Conservation (phyloP, 768 basidiomycete genomes). For the Flagelloscypha sp. region DNA sequence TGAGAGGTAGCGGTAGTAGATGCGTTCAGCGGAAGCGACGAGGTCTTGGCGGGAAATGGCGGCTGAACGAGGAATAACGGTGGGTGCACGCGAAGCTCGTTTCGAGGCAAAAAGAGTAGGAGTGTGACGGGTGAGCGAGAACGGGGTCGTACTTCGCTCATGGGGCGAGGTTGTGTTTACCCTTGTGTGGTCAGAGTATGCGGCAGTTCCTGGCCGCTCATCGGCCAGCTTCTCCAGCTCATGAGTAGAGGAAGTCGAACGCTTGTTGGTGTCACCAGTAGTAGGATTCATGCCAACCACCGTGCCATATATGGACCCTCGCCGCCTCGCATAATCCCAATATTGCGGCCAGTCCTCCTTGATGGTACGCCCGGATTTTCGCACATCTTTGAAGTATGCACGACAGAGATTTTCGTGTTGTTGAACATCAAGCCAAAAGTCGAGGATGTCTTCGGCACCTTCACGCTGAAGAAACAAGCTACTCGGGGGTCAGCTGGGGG, state of each 20-base stretch:
- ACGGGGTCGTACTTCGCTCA: conserved; percentile 69
- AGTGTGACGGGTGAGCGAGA: conserved; percentile 66
- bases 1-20: conserved; percentile 90
- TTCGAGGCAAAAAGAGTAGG: conserved; percentile 68
- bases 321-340: conserved; percentile 84
- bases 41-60: conserved; percentile 88
- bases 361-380: conserved; percentile 87
- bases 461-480: conserved; percentile 95
- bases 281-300: conserved; percentile 70
- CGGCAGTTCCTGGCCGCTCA: conserved; percentile 24
- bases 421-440: conserved; percentile 99
- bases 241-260: conserved; percentile 76
- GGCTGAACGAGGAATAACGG: conserved; percentile 84
- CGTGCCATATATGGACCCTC: conserved; percentile 90
- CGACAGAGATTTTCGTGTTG: conserved; percentile 98
- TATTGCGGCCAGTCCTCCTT: conserved; percentile 99
- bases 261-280: conserved; percentile 46
- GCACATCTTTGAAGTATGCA: conserved; percentile 98
- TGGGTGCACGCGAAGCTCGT: conserved; percentile 84
- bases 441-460: conserved; percentile 90
- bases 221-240: conserved; percentile 63
- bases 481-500: conserved; percentile 5
- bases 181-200: conserved; percentile 34
- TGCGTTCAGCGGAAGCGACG: conserved; percentile 90
- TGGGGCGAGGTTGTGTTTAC: conserved; percentile 43